Conservation (phyloP, 345 rosid species). For the Melaleuca alternifolia region DNA sequence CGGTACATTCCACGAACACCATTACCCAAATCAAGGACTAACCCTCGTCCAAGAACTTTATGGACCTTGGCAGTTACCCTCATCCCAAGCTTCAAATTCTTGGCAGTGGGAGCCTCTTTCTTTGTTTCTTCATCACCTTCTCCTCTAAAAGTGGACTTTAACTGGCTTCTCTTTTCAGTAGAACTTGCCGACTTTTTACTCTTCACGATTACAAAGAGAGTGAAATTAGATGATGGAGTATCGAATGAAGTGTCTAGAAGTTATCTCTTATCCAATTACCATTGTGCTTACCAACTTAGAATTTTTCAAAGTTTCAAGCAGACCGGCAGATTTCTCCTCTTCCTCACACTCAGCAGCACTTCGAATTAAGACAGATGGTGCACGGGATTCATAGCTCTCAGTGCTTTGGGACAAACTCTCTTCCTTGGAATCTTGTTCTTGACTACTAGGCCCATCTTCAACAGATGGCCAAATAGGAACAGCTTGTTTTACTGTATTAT, state of each 20-base stretch:
- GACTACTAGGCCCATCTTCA: slow-evolving; percentile 20
- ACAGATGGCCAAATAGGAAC: slow-evolving; percentile 32
- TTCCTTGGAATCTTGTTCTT: slow-evolving; percentile 18
- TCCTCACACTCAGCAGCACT: slow-evolving; percentile 84
- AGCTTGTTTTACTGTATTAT: slow-evolving; percentile 17
- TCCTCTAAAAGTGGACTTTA: neutral
- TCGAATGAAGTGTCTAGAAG: neutral
- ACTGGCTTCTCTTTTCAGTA: neutral
- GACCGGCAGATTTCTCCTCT: slow-evolving; percentile 39
- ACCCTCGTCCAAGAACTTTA: slow-evolving; percentile 62
- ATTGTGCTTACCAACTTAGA: slow-evolving; percentile 11
- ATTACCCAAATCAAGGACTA: slow-evolving; percentile 90
- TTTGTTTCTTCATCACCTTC: neutral
- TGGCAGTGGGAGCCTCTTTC: slow-evolving; percentile 13
- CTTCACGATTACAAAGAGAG: neutral
- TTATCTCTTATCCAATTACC: neutral
- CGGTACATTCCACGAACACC: slow-evolving; percentile 83
- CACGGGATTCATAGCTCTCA: slow-evolving; percentile 17
- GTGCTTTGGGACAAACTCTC: slow-evolving; percentile 6
- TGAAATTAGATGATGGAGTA: neutral
- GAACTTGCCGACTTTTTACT: neutral
- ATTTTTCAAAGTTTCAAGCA: slow-evolving; percentile 18
- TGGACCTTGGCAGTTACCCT: slow-evolving; percentile 50
- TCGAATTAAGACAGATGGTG: slow-evolving; percentile 62
- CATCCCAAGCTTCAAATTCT: slow-evolving; percentile 57